phyloP scores from a whole-genome alignment of 495 filamentous ascomycete genomes.

The Viridothelium virens region DNA sequence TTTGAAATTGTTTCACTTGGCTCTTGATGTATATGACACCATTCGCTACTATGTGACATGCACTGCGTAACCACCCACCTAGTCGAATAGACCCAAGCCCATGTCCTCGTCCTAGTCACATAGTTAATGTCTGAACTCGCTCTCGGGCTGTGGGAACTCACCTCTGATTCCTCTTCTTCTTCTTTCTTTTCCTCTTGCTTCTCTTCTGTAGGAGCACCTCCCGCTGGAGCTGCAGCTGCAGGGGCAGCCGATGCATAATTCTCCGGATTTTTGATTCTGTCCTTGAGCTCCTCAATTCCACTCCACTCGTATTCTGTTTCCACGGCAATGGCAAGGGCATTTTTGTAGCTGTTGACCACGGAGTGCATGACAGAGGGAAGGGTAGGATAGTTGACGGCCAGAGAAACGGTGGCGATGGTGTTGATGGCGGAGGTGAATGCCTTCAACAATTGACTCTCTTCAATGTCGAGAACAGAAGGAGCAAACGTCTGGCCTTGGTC shows the following conservation, averaged over 20 bases:
- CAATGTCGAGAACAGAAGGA: conserved; percentile 78
- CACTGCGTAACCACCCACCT: conserved; percentile 19
- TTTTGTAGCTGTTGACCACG: conserved; percentile 95
- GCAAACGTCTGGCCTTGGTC: conserved; percentile 88
- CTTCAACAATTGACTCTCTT: conserved; percentile 83
- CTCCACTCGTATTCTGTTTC: conserved; percentile 91
- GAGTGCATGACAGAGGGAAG: conserved; percentile 95
- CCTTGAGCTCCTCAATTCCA: conserved; percentile 94
- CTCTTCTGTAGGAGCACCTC: conserved; percentile 40
- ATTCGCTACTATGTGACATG: conserved; percentile 15
- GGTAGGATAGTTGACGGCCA: conserved; percentile 89
- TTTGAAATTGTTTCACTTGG: neutral
- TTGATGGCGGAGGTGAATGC: conserved; percentile 71
- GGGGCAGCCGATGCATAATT: conserved; percentile 80
- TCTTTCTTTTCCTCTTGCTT: conserved; percentile 43
- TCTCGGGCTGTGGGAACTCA: neutral
- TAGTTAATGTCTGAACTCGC: conserved; percentile 25
- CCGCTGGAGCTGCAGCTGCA: conserved; percentile 47
- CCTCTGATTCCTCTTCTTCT: conserved; percentile 45
- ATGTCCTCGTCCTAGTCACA: conserved; percentile 56
- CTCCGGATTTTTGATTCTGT: conserved; percentile 96
- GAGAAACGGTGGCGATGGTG: conserved; percentile 82
- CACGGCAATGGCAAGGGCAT: conserved; percentile 80
- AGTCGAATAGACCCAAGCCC: conserved; percentile 58
- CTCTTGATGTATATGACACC: neutral